A percentile compares a stretch with the other conserved stretches of the same genome.
phyloP scores from a whole-genome alignment of 106 monocot genomes.

The Xerophyta viscosa region DNA sequence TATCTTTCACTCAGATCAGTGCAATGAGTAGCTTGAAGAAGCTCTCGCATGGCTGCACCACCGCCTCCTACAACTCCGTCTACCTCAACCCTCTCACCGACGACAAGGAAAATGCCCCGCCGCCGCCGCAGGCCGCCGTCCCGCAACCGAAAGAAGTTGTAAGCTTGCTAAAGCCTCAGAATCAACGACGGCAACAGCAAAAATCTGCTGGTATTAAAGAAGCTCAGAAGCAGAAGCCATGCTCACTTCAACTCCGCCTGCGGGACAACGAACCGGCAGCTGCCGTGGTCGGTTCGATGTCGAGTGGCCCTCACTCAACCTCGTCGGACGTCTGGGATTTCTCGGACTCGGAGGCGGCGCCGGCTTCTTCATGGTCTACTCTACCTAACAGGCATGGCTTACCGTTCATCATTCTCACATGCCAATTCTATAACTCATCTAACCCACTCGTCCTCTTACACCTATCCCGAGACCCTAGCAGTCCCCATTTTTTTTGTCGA shows the following conservation, averaged over 20 bases:
- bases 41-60: background rate
- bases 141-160: constrained; percentile 20
- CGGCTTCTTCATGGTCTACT: constrained; percentile 75
- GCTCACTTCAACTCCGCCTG: constrained; percentile 42
- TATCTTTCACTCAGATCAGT: no score
- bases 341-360: constrained; percentile 71
- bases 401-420: no score
- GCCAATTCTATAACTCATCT: no score
- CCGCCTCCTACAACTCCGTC: constrained; percentile 20
- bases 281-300: constrained; percentile 1
- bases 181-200: no score
- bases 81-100: constrained; percentile 27
- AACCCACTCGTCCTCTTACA: no score
- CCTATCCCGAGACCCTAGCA: no score
- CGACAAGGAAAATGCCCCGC: constrained; percentile 40
- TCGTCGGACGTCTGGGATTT: constrained; percentile 61
- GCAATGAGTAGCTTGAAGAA: constrained; percentile 12
- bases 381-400: constrained; percentile 47
- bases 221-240: no score
- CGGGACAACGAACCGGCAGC: constrained; percentile 19
- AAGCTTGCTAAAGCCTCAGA: no score
- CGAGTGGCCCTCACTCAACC: constrained; percentile 22
- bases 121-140: background rate
- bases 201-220: no score
- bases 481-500: no score